These are phyloP conservation scores for Claviceps africana DNA, from an alignment of 2,329 filamentous ascomycete species.

Conservation along the genomic window DNA sequence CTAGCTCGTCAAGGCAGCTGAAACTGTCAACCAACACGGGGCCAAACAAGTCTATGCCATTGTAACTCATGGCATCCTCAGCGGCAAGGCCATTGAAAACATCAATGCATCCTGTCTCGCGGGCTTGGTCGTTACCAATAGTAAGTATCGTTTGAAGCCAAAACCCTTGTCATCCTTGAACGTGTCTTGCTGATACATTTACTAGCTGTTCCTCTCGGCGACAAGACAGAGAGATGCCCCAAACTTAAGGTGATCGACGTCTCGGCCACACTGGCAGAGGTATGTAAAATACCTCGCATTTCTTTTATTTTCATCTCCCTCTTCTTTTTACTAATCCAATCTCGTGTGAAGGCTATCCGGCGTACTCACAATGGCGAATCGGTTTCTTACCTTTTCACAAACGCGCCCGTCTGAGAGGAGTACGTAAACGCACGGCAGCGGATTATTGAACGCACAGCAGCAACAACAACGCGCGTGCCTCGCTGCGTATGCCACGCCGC, in stretches of 20 bases:
- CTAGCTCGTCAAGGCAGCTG: conserved; percentile 62
- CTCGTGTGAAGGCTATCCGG: conserved; percentile 42
- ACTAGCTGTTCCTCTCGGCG: conserved; percentile 38
- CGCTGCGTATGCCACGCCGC: no score
- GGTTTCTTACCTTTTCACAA: conserved; percentile 55
- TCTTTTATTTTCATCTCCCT: not conserved
- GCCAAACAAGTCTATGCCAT: conserved; percentile 85
- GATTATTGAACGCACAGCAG: no score
- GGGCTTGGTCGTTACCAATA: conserved; percentile 82
- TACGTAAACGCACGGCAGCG: no score
- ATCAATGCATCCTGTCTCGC: conserved; percentile 66
- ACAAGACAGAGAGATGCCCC: conserved; percentile 65
- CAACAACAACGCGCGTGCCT: no score
- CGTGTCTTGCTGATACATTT: conserved; percentile 11
- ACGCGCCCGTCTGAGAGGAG: conserved; percentile 41
- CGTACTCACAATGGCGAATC: conserved; percentile 53
- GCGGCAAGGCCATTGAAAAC: conserved; percentile 74
- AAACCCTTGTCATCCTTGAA: not conserved
- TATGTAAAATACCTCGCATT: conserved; percentile 10
- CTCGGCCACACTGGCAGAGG: conserved; percentile 62
- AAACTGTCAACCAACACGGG: conserved; percentile 74
- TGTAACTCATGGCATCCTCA: conserved; percentile 86
- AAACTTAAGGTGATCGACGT: conserved; percentile 87
- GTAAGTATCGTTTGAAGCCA: conserved; percentile 17
- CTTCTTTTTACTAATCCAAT: not conserved